Base-by-base conservation (phyloP, 2,329 filamentous ascomycete species). In the Xylariaceae sp. region DNA sequence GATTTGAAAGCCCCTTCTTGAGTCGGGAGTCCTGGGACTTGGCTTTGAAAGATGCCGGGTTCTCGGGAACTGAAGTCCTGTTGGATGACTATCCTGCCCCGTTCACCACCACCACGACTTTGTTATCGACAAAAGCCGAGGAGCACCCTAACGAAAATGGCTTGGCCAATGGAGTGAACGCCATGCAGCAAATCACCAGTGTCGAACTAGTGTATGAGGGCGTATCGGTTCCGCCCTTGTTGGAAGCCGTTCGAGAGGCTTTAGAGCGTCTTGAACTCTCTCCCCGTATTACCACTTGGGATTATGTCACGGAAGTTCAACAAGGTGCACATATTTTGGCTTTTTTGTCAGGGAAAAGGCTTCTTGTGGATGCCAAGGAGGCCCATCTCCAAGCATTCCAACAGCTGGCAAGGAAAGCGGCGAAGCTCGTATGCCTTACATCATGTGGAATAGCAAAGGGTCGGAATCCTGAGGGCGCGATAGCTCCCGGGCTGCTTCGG, bases 401-500 rank as follows among this genome's bases (percentile, higher is more conserved):
- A 31, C 37, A 51, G 11, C 41, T 53, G 3, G 41, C 40, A 9
- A 21, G 40, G 2, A 48, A 32, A 9, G 21, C 39, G 1, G 26
- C 18, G 2, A 54, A 38, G 24, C 26, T 52, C 39, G 26, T 47
- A 0, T 44, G 33, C 13, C 7, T 55, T 5, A 56, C 52, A 3
- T 40, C 30, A 8, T 40, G 40, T n/a, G 55, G 52, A 5, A 36
- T 48, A 0, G 34, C 47, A 5, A 50, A 50, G 16, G 55, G 52
- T 7, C 40, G 32, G 3, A 50, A 52, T 30, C 48, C 56, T 4
- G 40, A 48, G 9, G 48, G 32, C 3, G 50, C 46, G 9, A 28
- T 60, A 3, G 44, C 52, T 4, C 8, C 43, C 5, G 57, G 57
- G 8, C 41, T 60, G 3, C 40, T 58, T 0, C 50, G 55, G 1